Evolutionary conservation across 164 flowering plant genomes (phyloP).

Genomic region (Umbilicus rupestris): DNA sequence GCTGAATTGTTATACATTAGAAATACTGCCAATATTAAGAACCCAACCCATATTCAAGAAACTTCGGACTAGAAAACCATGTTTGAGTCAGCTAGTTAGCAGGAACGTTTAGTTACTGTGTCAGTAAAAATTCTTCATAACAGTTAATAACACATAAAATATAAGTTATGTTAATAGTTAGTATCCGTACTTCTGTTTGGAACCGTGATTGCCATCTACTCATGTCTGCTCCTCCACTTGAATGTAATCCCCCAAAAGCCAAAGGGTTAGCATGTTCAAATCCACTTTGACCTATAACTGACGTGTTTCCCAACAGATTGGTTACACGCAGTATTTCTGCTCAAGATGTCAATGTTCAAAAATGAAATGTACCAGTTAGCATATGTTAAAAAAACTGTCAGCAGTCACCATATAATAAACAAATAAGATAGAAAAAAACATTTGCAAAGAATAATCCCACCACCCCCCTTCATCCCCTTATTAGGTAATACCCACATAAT

Average conservation of each 20-base stretch:
- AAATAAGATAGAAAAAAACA: slow-evolving; percentile 26
- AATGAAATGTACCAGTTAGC: slow-evolving; percentile 89
- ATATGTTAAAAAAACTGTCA: slow-evolving; percentile 49
- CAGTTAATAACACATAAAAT: slow-evolving; percentile 56
- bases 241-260: slow-evolving; percentile 89
- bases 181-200: slow-evolving; percentile 99
- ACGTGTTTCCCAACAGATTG: slow-evolving; percentile 98
- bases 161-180: slow-evolving; percentile 95
- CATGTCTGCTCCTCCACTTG: slow-evolving; percentile 91
- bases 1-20: not conserved
- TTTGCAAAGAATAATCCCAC: slow-evolving; percentile 15
- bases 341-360: slow-evolving; percentile 95
- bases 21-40: slow-evolving; percentile 15
- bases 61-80: slow-evolving; percentile 25
- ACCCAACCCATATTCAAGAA: slow-evolving; percentile 14
- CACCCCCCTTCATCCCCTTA: too few relatives aligned
- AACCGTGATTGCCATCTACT: slow-evolving; percentile 87
- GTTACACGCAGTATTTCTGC: slow-evolving; percentile 99
- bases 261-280: slow-evolving; percentile 97
- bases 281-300: slow-evolving; percentile 99
- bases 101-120: slow-evolving; percentile 31
- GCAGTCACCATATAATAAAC: slow-evolving; percentile 53
- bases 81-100: slow-evolving; percentile 44
- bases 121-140: slow-evolving; percentile 35
- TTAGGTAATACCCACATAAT: slow-evolving; percentile 12